These are phyloP conservation scores for Grigorovia yakushimaensis DNA, from an alignment of 805 yeast genomes.

Conservation along the genomic window DNA sequence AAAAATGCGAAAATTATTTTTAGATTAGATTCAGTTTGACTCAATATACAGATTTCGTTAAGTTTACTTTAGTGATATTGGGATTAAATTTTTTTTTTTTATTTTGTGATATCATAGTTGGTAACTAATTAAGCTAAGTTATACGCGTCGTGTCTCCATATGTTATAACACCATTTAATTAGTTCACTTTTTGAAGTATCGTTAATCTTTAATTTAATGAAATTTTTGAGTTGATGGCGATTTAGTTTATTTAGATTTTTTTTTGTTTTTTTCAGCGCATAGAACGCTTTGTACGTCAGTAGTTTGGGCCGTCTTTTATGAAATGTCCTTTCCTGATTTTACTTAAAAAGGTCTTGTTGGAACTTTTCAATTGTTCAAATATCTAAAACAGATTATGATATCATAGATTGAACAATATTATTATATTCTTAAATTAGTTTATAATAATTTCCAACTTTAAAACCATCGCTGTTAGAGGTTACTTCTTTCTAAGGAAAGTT, in stretches of 20 bases:
- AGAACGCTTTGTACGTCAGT: too few relatives aligned
- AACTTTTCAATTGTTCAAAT: neutral
- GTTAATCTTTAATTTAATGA: too few relatives aligned
- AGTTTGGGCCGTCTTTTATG: neutral
- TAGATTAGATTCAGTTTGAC: neutral
- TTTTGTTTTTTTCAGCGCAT: too few relatives aligned
- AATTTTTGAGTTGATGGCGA: too few relatives aligned
- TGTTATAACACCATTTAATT: neutral
- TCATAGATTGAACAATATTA: conserved; percentile 8
- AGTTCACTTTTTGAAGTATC: neutral
- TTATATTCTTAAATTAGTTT: neutral
- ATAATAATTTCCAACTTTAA: conserved; percentile 57
- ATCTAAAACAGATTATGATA: conserved; percentile 1
- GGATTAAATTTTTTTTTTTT: neutral
- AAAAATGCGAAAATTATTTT: neutral
- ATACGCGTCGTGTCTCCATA: neutral
- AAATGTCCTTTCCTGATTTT: neutral
- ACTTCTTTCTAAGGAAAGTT: conserved; percentile 40
- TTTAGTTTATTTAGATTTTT: too few relatives aligned
- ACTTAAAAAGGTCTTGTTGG: neutral
- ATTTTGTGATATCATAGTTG: neutral
- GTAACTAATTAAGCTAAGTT: neutral
- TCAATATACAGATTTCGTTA: neutral
- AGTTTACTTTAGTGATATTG: neutral
- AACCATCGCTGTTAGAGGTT: conserved; percentile 98